phyloP scores from a whole-genome alignment of 108 stramenopile genomes.

The Seminavis robusta region DNA sequence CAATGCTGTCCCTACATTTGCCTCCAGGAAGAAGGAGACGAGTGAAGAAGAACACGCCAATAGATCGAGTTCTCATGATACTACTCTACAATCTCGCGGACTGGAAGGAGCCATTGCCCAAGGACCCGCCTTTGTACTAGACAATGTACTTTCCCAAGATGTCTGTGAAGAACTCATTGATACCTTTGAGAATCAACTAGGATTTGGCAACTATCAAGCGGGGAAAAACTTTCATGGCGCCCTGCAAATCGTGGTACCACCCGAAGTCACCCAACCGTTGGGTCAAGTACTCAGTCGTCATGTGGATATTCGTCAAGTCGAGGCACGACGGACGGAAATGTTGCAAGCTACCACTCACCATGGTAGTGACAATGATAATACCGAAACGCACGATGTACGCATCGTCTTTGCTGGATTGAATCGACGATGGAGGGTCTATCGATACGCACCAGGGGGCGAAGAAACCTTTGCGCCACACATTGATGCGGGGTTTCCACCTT shows the following conservation, averaged over 20 bases:
- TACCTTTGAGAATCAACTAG: conserved; percentile 41
- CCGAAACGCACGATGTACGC: conserved; percentile 15
- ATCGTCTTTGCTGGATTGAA: conserved; percentile 61
- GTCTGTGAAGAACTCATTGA: conserved; percentile 58
- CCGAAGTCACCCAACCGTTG: conserved; percentile 39
- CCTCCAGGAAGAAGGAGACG: conserved; percentile 14
- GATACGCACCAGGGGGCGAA: conserved; percentile 48
- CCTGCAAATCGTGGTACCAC: conserved; percentile 65
- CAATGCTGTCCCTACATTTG: conserved; percentile 64
- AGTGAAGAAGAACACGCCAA: background rate
- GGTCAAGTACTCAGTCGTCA: conserved; percentile 46
- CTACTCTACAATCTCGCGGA: conserved; percentile 23
- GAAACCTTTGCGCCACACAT: conserved; percentile 85
- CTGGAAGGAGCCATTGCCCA: conserved; percentile 58
- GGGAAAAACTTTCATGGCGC: conserved; percentile 83
- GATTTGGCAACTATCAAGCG: conserved; percentile 60
- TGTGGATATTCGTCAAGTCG: conserved; percentile 52
- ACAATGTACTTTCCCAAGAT: conserved; percentile 37
- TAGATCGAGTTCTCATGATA: background rate
- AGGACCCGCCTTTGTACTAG: conserved; percentile 60
- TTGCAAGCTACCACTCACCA: background rate
- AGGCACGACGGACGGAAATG: conserved; percentile 14
- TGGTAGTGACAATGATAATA: background rate
- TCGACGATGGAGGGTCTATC: conserved; percentile 74
- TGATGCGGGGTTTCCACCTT: conserved; percentile 86